Conservation (phyloP, 2,329 filamentous ascomycete species). For the Ophiostoma fasciatum region DNA sequence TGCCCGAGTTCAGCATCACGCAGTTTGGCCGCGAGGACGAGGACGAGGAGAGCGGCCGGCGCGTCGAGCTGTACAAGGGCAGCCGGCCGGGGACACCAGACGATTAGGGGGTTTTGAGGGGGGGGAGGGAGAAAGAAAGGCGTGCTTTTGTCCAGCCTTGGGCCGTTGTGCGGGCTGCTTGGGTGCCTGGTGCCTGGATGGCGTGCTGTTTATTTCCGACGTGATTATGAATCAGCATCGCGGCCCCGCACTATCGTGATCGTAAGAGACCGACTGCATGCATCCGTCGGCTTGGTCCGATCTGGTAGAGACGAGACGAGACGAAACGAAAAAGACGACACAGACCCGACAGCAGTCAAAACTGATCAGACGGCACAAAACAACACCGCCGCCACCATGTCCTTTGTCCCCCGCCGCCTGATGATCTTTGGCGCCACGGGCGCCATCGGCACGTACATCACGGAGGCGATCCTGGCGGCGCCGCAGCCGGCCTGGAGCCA, state of each 20-base stretch:
- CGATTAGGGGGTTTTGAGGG: constrained; percentile 1
- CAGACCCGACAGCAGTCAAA: too few species aligned
- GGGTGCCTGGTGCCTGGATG: too few species aligned
- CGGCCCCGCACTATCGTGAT: too few species aligned
- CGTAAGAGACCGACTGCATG: too few species aligned
- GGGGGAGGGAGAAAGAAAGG: too few species aligned
- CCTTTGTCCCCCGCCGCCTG: constrained; percentile 8
- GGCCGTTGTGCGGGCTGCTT: too few species aligned
- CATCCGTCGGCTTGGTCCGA: too few species aligned
- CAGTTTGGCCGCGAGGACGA: constrained; percentile 34
- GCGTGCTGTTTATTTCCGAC: background rate
- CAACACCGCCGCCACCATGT: constrained; percentile 5
- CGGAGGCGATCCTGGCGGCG: constrained; percentile 18
- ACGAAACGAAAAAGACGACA: too few species aligned
- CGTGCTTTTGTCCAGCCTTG: background rate
- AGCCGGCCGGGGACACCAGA: constrained; percentile 18
- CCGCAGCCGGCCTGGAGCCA: constrained; percentile 17
- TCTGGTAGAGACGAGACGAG: too few species aligned
- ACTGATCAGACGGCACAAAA: too few species aligned
- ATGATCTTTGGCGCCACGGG: constrained; percentile 23
- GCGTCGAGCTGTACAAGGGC: constrained; percentile 20
- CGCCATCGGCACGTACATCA: constrained; percentile 22
- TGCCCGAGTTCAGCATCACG: constrained; percentile 42
- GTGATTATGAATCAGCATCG: background rate
- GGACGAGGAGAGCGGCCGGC: constrained; percentile 24